phyloP scores from a whole-genome alignment of 495 filamentous ascomycete species.

The Xylaria curta region DNA sequence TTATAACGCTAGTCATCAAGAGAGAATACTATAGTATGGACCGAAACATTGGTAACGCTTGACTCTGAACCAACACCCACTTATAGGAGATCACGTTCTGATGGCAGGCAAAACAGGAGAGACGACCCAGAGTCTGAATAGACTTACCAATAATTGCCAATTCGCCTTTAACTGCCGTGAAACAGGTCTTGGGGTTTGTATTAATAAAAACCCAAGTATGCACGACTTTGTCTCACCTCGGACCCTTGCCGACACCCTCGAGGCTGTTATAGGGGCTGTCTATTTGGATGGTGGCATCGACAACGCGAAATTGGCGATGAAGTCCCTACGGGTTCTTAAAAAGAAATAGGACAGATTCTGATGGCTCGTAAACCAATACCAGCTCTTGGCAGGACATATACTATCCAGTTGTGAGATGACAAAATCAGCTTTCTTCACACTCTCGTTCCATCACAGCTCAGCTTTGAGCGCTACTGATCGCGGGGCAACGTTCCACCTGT shows the following conservation, averaged over 20 bases:
- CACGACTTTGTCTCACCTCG: not conserved
- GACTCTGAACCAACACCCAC: not conserved
- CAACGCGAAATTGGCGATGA: not conserved
- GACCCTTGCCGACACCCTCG: slow-evolving; percentile 13
- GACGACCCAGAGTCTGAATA: not conserved
- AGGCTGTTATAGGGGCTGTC: slow-evolving; percentile 16
- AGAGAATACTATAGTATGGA: not conserved
- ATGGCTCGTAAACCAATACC: not conserved
- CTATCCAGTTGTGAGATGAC: not conserved
- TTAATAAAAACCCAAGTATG: not conserved
- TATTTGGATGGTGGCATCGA: slow-evolving; percentile 16
- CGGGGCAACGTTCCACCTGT: not conserved
- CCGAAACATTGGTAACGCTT: not conserved
- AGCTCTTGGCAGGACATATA: not conserved
- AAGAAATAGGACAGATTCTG: not conserved
- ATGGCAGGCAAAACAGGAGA: slow-evolving; percentile 5
- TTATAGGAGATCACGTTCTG: not conserved
- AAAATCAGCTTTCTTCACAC: not conserved
- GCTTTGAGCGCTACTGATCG: not conserved
- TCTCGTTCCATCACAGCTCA: not conserved
- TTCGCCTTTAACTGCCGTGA: not conserved
- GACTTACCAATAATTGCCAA: not conserved
- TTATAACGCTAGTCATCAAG: not conserved
- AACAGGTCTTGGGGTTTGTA: not conserved
- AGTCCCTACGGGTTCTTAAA: not conserved